Evolutionary conservation across 352 stramenopile species (phyloP).

Genomic region (Phytophthora parvispora): DNA sequence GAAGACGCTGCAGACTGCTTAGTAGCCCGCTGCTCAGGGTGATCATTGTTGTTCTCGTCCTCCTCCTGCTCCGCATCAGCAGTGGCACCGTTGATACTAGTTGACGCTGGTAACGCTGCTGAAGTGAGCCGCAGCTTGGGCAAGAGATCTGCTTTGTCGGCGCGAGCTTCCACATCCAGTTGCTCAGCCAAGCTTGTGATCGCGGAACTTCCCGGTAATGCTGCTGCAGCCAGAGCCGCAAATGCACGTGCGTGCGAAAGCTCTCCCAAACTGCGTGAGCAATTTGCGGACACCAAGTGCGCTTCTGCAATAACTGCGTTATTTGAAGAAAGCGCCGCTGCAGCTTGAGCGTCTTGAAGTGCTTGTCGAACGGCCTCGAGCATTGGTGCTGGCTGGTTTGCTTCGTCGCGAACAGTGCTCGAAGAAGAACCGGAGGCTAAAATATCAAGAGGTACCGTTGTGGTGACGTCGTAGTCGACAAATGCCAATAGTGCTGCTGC

Average conservation of each 20-base stretch:
- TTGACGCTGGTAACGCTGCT: constrained; percentile 6
- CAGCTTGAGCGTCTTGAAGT: constrained; percentile 50
- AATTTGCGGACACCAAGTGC: constrained; percentile 49
- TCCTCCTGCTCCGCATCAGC: constrained; percentile 11
- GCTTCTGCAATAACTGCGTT: constrained; percentile 34
- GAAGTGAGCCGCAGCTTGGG: constrained; percentile 28
- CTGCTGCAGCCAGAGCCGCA: constrained; percentile 30
- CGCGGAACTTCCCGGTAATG: constrained; percentile 22
- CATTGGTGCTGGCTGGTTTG: constrained; percentile 26
- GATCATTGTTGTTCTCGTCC: constrained; percentile 40
- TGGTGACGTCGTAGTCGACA: constrained; percentile 51
- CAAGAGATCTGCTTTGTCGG: constrained; percentile 6
- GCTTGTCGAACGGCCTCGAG: constrained; percentile 53
- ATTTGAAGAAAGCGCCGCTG: constrained; percentile 26
- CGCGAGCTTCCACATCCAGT: constrained; percentile 39
- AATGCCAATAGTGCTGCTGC: constrained; percentile 45
- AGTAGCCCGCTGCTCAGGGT: constrained; percentile 9
- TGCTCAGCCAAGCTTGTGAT: constrained; percentile 46
- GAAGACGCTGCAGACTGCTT: background rate
- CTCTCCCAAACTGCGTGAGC: constrained; percentile 50
- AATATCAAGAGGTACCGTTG: constrained; percentile 31
- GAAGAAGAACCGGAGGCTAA: constrained; percentile 17
- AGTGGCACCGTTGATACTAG: background rate
- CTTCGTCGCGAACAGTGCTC: constrained; percentile 7
- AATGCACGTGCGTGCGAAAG: constrained; percentile 39